Evolutionary conservation across 129 eudicot genomes (phyloP), one percentile per base, ranked within the genome.

Genomic region (Apium graveolens): DNA sequence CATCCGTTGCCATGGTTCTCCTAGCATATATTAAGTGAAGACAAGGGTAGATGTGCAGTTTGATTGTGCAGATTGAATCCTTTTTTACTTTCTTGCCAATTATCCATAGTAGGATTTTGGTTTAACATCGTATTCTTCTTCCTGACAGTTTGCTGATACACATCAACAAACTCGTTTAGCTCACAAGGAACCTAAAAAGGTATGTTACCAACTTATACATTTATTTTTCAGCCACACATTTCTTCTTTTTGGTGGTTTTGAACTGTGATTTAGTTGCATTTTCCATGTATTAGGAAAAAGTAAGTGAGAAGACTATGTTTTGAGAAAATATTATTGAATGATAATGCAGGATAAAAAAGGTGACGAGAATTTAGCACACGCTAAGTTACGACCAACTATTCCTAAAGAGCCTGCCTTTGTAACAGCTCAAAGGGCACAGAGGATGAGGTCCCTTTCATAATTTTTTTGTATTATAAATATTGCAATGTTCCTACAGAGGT

Each of bases 341-440:
- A 29, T 79, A 27, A 65, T 81, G 66, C 87, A 94, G 98, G 93
- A 88, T 82, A 91, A 71, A 35, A 42, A 68, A 43, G 70, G 34
- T 12, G 85, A 82, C 46, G 83, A 85, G 32, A 81, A 78, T 73
- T 37, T 38, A 27, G 37, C 82, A 63, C 86, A 78, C 29, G 83
- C 86, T 57, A 95, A 84, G 86, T 79, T 85, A 72, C 82, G 90
- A 82, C 79, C 88, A 16, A 91, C 98, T 75, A 83, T 95, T 83
- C 97, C 98, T 48, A 90, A 88, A 81, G 94, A 86, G 73, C 97
- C 94, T 18, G 89, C 83, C 71, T 96, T 95, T 80, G 91, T 81
- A 84, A 95, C 98, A 53, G 91, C 98, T 83, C 90, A 82, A 39
- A 91, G 96, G 86, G 97, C 97, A 70, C 93, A 81, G 84, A 85